Base-by-base conservation (phyloP, 106 monocot genomes). In the Allium sativum region DNA sequence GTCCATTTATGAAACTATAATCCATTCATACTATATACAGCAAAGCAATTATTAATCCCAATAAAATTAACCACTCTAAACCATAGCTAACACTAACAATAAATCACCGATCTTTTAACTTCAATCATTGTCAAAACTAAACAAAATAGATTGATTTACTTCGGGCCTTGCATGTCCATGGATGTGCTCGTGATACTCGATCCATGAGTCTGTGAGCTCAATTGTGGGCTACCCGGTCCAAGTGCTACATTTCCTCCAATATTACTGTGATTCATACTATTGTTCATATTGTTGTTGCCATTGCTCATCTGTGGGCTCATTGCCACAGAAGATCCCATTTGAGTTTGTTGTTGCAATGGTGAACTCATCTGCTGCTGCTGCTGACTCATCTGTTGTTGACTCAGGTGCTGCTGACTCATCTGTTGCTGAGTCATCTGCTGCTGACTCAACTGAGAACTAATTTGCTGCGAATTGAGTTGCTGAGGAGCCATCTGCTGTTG, bases 171-270 rank as follows among this genome's bases (percentile, higher is more conserved):
- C 45, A 94, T 60, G 53, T 94, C 94, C 94, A 90, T 84, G 21
- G 95, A 90, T 12, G 90, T 87, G 72, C 90, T 86, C 12, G 90
- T 72, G 57, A 94, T 94, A 75, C 84, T 87, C 0, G 83, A 84
- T n/a, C 83, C 84, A 64, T 87, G 89, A 0, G 90, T 96, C 66
- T 96, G 96, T 0, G 96, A 84, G 73, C 91, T 91, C 73, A 96
- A 44, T 62, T 96, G 96, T 0, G 90, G 96, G 51, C 96, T 96
- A 56, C 74, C 79, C 8, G 89, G 89, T 11, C 55, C 65, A 45
- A 77, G 70, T 40, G 58, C 84, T 13, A 56, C 51, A 50, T 52
- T 52, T 4, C 48, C 64, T 16, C 12, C 52, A 7, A 21, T 18
- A 18, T 51, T 52, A 43, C 19, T 55, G n/a, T 55, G 10, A 55